A percentile compares a stretch with the other conserved stretches of the same genome.
Conservation (phyloP, 257 asterid species). For the Solanum boliviense region DNA sequence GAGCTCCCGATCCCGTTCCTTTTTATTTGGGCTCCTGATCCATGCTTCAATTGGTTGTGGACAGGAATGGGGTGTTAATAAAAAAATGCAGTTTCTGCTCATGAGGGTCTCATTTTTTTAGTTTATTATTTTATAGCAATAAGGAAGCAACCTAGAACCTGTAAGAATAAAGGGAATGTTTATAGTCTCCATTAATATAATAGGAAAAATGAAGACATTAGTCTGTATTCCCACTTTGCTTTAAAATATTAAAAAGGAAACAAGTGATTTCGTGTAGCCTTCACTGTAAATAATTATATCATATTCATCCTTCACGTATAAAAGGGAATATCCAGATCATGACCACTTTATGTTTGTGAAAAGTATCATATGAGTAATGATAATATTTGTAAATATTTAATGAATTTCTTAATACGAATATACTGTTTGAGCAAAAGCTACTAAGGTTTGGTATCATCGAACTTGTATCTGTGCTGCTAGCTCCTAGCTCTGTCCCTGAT, state of each 20-base stretch:
- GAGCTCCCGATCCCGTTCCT: no score
- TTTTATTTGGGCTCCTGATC: no score
- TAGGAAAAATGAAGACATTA: background rate
- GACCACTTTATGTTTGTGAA: background rate
- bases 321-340: background rate
- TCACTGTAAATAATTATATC: background rate
- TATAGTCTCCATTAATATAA: background rate
- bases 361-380: background rate
- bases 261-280: background rate
- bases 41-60: no score
- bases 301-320: background rate
- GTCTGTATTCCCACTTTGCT: background rate
- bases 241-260: background rate
- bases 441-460: no score
- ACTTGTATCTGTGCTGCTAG: background rate
- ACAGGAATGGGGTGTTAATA: no score
- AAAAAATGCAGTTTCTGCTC: background rate
- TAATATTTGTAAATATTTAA: no score
- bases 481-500: background rate
- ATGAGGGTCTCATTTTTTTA: background rate
- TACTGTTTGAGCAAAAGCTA: no score
- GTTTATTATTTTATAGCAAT: background rate
- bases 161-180: background rate
- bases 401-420: background rate
- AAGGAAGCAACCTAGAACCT: background rate